Conservation (phyloP, 176 grass and related monocot genomes). For the Zea luxurians region DNA sequence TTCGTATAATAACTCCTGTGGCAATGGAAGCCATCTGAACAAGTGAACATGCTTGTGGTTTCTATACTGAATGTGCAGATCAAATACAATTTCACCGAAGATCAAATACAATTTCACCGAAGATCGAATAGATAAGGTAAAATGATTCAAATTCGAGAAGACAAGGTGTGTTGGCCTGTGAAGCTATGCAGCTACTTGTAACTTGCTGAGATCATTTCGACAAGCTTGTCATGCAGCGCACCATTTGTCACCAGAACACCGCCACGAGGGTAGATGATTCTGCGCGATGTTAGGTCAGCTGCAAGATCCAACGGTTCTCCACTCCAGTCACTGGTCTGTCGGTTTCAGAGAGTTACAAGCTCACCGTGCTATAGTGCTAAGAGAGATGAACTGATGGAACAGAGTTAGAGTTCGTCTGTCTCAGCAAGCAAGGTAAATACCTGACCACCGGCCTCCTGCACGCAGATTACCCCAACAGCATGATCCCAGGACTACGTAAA, state of each 20-base stretch:
- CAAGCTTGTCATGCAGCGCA: conserved; percentile 56
- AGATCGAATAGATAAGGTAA: neutral
- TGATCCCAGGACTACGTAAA: conserved; percentile 81
- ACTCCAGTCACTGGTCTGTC: conserved; percentile 87
- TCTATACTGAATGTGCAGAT: neutral
- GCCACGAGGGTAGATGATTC: conserved; percentile 73
- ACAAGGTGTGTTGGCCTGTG: conserved; percentile 2
- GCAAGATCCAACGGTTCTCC: conserved; percentile 68
- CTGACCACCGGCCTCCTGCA: conserved; percentile 84
- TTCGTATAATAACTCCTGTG: conserved; percentile 9
- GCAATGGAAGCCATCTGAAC: conserved; percentile 2
- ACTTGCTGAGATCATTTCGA: conserved; percentile 73
- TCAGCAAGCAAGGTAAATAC: conserved; percentile 40
- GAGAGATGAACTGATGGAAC: neutral
- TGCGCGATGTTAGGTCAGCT: conserved; percentile 65
- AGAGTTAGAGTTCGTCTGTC: conserved; percentile 13
- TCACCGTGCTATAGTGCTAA: neutral
- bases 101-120: too few species aligned
- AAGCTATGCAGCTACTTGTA: conserved; percentile 26
- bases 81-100: neutral
- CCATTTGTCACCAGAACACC: conserved; percentile 83
- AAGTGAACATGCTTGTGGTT: neutral
- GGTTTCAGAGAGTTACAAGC: conserved; percentile 31
- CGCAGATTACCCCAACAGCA: conserved; percentile 81
- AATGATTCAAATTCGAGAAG: neutral